Base-by-base conservation (phyloP, 176 grass and related monocot genomes). In the Oryza longistaminata region DNA sequence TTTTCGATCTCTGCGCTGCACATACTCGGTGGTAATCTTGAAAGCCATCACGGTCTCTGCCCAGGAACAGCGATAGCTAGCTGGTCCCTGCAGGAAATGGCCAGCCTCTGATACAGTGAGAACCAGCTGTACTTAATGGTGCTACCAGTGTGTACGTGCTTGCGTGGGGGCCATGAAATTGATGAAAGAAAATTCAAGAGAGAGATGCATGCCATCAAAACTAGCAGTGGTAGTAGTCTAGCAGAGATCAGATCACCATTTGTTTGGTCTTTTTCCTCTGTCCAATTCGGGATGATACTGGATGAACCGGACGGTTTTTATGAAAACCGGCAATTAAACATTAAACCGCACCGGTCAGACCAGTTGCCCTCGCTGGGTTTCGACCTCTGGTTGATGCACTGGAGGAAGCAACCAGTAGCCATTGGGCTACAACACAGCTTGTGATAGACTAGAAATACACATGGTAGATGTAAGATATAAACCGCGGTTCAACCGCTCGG, bases 81-180 rank as follows among this genome's bases (percentile, higher is more conserved):
- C 21, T 73, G 71, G 71, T 74, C 44, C 71, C 44, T 46, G 21
- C 39, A 24, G 37, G 19, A 71, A 71, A 71, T 71, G 71, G 71
- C 71, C 71, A 49, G 44, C 44, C 43, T 73, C 71, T 16, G 44
- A 49, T 50, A 17, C 71, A 10, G 71, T 74, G 44, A 24, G 24
- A 50, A 74, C 44, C 44, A 74, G 71, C 44, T 74, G 71, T 11
- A 17, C 24, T 29, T 29, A 22, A 19, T 19, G 12, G 71, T 74
- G 13, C 44, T 50, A 25, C 5, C 44, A 49, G 46, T 74, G n/a
- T n/a, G 46, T 74, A 45, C 71, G 14, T 24, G 7, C 50, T 13
- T 44, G 39, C 40, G 27, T 26, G n/a, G 6, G 6, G 44, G 43
- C 22, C 43, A 16, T 62, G 58, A 62, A 8, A 74, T 49, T 49